Conservation (phyloP, 805 yeast species). For the Ogataea nitratoaversa region DNA sequence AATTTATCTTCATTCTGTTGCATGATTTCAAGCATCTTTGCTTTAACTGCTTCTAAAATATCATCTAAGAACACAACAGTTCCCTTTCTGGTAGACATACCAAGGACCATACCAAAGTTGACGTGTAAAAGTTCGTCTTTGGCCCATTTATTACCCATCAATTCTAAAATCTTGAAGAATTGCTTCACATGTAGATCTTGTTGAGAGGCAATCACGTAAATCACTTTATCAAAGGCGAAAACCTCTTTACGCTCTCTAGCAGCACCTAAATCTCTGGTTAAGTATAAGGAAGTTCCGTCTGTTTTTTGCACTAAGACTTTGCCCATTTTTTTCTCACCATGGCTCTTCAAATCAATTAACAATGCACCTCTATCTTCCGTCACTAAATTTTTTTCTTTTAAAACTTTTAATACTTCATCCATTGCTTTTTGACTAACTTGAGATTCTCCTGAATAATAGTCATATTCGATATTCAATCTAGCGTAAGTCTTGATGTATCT, state of each 20-base stretch:
- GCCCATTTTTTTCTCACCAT: constrained; percentile 82
- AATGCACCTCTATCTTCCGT: constrained; percentile 89
- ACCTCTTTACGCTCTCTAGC: constrained; percentile 85
- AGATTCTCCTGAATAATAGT: constrained; percentile 92
- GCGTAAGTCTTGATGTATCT: constrained; percentile 85
- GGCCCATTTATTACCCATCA: constrained; percentile 89
- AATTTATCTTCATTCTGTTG: constrained; percentile 85
- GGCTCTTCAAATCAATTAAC: constrained; percentile 77
- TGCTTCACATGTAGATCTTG: constrained; percentile 94
- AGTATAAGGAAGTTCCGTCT: constrained; percentile 90
- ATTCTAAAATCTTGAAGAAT: constrained; percentile 88
- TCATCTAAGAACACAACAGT: constrained; percentile 96
- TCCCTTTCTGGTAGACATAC: constrained; percentile 98
- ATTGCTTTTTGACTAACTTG: constrained; percentile 76
- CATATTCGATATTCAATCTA: constrained; percentile 85
- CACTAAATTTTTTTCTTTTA: constrained; percentile 65
- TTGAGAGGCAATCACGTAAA: constrained; percentile 93
- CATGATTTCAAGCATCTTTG: constrained; percentile 96
- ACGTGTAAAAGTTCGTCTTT: constrained; percentile 62
- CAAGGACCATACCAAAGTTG: constrained; percentile 96
- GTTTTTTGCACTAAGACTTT: constrained; percentile 89
- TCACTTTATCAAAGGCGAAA: constrained; percentile 89
- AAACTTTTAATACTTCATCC: constrained; percentile 57
- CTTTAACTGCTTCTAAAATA: constrained; percentile 89
- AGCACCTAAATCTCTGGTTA: constrained; percentile 96